Conservation (phyloP, 768 basidiomycete species). For the Pleurotus djamor region DNA sequence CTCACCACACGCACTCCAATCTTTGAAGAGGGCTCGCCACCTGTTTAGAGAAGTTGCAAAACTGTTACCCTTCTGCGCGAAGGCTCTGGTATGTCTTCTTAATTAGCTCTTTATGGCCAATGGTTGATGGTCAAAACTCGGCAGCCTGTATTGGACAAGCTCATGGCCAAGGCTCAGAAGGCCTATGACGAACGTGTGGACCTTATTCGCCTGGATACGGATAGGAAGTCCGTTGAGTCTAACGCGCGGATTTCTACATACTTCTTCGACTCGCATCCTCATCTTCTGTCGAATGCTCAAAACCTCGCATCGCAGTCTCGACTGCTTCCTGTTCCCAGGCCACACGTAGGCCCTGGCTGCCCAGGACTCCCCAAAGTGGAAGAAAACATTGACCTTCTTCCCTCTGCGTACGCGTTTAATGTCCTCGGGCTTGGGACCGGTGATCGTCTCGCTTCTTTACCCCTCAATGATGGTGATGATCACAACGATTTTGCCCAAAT, state of each 20-base stretch:
- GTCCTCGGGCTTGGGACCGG: neutral
- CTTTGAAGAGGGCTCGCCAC: slow-evolving; percentile 55
- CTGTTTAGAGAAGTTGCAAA: slow-evolving; percentile 57
- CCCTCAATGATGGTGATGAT: neutral
- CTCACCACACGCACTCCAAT: slow-evolving; percentile 56
- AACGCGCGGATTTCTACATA: neutral
- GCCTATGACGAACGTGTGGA: neutral
- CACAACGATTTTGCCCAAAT: neutral
- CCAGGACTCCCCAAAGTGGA: neutral
- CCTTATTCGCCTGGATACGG: neutral
- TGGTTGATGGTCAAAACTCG: neutral
- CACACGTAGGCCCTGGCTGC: neutral
- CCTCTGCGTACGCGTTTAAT: neutral
- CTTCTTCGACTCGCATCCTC: neutral
- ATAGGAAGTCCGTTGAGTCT: neutral
- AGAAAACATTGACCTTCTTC: neutral
- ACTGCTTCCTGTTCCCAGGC: neutral
- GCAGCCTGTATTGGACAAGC: neutral
- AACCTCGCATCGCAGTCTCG: neutral
- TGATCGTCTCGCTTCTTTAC: neutral
- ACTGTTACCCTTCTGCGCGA: slow-evolving; percentile 58
- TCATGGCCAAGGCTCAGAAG: neutral
- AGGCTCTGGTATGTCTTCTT: slow-evolving; percentile 47
- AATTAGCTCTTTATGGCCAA: neutral
- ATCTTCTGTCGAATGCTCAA: neutral